These are phyloP conservation scores for Gnaphalium uliginosum DNA, from an alignment of 129 eudicot genomes.

Conservation along the genomic window DNA sequence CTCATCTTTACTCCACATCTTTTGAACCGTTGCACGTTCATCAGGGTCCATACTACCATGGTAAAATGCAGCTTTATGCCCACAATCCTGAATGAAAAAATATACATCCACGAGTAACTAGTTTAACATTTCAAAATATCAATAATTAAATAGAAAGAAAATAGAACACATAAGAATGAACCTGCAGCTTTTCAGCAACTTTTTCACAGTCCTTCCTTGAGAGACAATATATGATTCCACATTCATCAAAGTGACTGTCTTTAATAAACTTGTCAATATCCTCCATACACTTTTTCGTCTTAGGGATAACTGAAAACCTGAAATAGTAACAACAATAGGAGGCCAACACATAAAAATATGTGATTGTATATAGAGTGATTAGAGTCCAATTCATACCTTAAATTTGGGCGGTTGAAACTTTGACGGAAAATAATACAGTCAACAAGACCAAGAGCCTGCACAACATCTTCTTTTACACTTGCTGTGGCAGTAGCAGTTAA, in stretches of 20 bases:
- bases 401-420: constrained; percentile 91
- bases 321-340: constrained; percentile 24
- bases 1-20: constrained; percentile 95
- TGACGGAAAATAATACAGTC: constrained; percentile 89
- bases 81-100: constrained; percentile 55
- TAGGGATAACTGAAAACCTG: constrained; percentile 85
- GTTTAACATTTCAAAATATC: neutral
- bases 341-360: constrained; percentile 14
- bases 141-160: neutral
- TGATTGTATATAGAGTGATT: neutral
- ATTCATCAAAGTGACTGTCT: constrained; percentile 76
- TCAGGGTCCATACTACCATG: constrained; percentile 89
- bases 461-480: constrained; percentile 96
- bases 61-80: constrained; percentile 91
- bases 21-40: constrained; percentile 74
- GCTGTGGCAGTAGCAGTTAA: constrained; percentile 96
- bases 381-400: constrained; percentile 49
- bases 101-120: constrained; percentile 16
- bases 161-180: constrained; percentile 18
- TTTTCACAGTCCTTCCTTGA: constrained; percentile 93
- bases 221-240: constrained; percentile 93
- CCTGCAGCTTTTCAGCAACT: constrained; percentile 84
- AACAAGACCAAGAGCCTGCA: constrained; percentile 96
- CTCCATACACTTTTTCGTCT: constrained; percentile 90
- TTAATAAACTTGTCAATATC: constrained; percentile 84